A percentile compares a stretch with the other conserved stretches of the same genome.
Evolutionary conservation across 1,284 basidiomycete species (phyloP).

Genomic region (Rhodotorula sp.): DNA sequence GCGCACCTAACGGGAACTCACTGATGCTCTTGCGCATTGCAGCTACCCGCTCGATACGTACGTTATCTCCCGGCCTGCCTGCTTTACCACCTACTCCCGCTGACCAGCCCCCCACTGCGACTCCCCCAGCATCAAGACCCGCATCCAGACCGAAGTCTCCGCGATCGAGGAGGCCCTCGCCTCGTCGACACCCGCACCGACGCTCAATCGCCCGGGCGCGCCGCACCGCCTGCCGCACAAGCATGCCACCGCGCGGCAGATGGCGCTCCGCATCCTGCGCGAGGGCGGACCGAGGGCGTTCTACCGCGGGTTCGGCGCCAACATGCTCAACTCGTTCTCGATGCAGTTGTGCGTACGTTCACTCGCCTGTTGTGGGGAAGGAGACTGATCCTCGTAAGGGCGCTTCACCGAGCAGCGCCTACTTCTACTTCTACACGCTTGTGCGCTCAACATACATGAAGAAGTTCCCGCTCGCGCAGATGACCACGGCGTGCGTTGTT

Average conservation of each 20-base stretch:
- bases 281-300: slow-evolving; percentile 78
- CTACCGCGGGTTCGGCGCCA: slow-evolving; percentile 94
- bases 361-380: no score
- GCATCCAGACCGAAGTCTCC: slow-evolving; percentile 71
- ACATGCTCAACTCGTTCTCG: slow-evolving; percentile 97
- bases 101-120: neutral
- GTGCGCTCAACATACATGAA: slow-evolving; percentile 80
- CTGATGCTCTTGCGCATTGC: neutral
- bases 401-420: slow-evolving; percentile 66
- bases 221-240: slow-evolving; percentile 43
- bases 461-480: slow-evolving; percentile 55
- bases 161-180: slow-evolving; percentile 48
- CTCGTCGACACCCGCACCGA: slow-evolving; percentile 23
- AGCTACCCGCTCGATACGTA: slow-evolving; percentile 92
- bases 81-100: neutral
- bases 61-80: neutral
- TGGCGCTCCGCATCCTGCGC: slow-evolving; percentile 70
- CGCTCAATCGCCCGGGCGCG: slow-evolving; percentile 44
- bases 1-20: neutral
- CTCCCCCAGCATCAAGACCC: slow-evolving; percentile 78
- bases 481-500: slow-evolving; percentile 44
- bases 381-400: neutral
- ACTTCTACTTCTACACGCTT: slow-evolving; percentile 98
- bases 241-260: slow-evolving; percentile 42
- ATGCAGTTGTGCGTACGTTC: slow-evolving; percentile 69